These are phyloP conservation scores for Nitzschia palea DNA, from an alignment of 108 stramenopile genomes.

Conservation along the genomic window DNA sequence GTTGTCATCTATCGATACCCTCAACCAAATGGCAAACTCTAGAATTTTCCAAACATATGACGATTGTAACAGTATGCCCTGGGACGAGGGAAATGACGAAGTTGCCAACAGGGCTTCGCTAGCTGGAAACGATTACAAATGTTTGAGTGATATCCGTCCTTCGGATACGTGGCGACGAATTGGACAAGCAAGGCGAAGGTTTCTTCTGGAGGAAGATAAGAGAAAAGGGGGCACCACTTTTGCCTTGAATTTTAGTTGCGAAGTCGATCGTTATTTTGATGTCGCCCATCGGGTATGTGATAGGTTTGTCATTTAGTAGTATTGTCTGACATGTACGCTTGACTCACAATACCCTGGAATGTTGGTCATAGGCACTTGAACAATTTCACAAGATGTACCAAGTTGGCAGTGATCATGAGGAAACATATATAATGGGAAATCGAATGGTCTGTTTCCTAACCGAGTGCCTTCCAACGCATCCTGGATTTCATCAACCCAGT, in stretches of 20 bases:
- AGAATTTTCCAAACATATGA: neutral
- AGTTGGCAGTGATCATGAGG: slow-evolving; percentile 31
- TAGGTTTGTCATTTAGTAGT: neutral
- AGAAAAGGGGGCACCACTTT: slow-evolving; percentile 42
- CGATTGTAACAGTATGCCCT: slow-evolving; percentile 1
- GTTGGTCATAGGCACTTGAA: slow-evolving; percentile 25
- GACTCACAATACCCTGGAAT: neutral
- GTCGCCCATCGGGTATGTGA: slow-evolving; percentile 49
- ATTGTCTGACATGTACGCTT: neutral
- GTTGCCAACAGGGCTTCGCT: neutral
- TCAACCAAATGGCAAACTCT: neutral
- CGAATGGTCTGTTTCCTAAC: slow-evolving; percentile 46
- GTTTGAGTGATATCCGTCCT: no score
- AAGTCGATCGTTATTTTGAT: slow-evolving; percentile 41
- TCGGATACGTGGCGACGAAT: slow-evolving; percentile 38
- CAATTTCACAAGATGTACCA: slow-evolving; percentile 44
- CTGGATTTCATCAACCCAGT: slow-evolving; percentile 16
- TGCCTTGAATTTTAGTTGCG: slow-evolving; percentile 34
- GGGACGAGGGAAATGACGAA: neutral
- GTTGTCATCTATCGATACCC: neutral
- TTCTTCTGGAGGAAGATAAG: slow-evolving; percentile 45
- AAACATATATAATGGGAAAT: slow-evolving; percentile 55
- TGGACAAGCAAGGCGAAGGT: slow-evolving; percentile 34
- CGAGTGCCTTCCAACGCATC: slow-evolving; percentile 49
- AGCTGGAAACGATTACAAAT: no score